Conservation (phyloP, 768 basidiomycete species). For the Glaciozyma martinii region DNA sequence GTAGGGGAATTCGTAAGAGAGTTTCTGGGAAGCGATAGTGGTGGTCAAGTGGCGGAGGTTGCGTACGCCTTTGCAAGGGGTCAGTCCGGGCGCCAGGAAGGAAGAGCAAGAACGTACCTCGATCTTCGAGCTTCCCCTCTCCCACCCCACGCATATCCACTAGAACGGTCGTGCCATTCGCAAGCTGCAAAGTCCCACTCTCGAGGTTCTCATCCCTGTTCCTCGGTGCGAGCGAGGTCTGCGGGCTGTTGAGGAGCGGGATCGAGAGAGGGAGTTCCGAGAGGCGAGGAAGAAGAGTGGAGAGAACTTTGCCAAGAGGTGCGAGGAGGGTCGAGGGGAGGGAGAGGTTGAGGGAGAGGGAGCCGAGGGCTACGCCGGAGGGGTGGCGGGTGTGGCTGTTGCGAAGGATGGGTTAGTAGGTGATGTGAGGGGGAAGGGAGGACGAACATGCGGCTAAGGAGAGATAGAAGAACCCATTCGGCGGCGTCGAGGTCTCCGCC, state of each 20-base stretch:
- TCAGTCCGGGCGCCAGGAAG: too few species aligned
- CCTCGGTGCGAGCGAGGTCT: slow-evolving; percentile 18
- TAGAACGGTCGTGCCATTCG: slow-evolving; percentile 28
- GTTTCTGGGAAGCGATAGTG: slow-evolving; percentile 33
- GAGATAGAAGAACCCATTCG: slow-evolving; percentile 34
- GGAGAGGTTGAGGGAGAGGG: slow-evolving; percentile 34
- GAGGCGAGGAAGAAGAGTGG: slow-evolving; percentile 25
- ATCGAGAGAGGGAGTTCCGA: slow-evolving; percentile 31
- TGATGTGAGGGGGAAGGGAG: background rate
- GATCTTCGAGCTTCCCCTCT: slow-evolving; percentile 36
- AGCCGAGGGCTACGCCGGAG: slow-evolving; percentile 33
- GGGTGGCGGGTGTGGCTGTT: slow-evolving; percentile 32
- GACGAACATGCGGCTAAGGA: slow-evolving; percentile 30
- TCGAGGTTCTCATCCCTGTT: slow-evolving; percentile 34
- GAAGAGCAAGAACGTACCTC: slow-evolving; percentile 18
- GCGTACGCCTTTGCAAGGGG: slow-evolving; percentile 21
- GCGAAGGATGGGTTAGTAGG: background rate
- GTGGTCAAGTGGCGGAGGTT: slow-evolving; percentile 35
- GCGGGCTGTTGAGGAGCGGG: slow-evolving; percentile 29
- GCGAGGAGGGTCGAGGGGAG: slow-evolving; percentile 12
- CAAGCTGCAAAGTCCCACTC: slow-evolving; percentile 33
- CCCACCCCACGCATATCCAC: slow-evolving; percentile 32
- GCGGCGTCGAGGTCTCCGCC: slow-evolving; percentile 34
- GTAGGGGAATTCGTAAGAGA: slow-evolving; percentile 37
- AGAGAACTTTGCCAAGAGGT: background rate